Conservation (phyloP, 805 yeast species). For the Kazachstania africana region DNA sequence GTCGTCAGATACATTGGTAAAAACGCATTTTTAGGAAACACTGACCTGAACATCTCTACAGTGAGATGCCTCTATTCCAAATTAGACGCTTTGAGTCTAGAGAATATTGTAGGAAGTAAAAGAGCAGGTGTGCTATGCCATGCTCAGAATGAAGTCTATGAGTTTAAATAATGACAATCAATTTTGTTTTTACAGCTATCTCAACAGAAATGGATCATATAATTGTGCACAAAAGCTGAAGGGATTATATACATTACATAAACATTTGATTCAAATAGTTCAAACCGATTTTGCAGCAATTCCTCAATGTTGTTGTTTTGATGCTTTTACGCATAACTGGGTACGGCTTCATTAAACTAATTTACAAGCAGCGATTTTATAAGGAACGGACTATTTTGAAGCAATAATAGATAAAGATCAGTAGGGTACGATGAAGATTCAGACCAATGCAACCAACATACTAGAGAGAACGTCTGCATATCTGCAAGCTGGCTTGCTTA, state of each 20-base stretch:
- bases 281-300: too few species aligned
- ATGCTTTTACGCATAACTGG: too few species aligned
- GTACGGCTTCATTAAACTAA: too few species aligned
- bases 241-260: too few species aligned
- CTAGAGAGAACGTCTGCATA: conserved; percentile 73
- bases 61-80: conserved; percentile 59
- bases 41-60: conserved; percentile 44
- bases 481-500: conserved; percentile 57
- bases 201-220: too few species aligned
- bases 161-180: conserved; percentile 36
- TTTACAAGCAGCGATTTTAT: too few species aligned
- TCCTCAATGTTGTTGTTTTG: too few species aligned
- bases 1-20: conserved; percentile 57
- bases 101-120: conserved; percentile 71
- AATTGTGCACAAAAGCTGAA: too few species aligned
- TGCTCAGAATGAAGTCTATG: conserved; percentile 64
- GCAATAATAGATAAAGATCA: too few species aligned
- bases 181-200: too few species aligned
- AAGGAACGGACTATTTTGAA: too few species aligned
- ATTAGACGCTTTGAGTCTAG: conserved; percentile 70
- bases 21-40: conserved; percentile 36
- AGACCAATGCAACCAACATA: conserved; percentile 63
- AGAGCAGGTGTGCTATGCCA: conserved; percentile 58
- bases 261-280: too few species aligned
- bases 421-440: conserved; percentile 73